A percentile compares a stretch with the other conserved stretches of the same genome.
Evolutionary conservation across 148 eudicot species (phyloP).

Genomic region (Rhododendron molle): DNA sequence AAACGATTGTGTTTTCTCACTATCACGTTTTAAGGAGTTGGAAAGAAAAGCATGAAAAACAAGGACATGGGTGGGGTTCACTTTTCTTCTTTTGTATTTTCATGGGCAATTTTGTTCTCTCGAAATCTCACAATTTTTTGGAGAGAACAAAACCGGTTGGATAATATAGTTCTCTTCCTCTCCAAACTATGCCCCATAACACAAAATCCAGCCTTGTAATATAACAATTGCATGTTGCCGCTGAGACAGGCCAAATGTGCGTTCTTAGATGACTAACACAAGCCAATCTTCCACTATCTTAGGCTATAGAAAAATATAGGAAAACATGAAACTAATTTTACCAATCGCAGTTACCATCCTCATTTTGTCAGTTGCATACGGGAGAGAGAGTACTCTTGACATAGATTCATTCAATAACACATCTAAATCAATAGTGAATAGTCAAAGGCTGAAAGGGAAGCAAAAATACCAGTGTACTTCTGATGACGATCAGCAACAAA

Average conservation of each 20-base stretch:
- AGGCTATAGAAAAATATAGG: neutral
- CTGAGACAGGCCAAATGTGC: neutral
- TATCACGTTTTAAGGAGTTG: neutral
- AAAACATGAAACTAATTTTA: neutral
- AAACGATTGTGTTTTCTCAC: neutral
- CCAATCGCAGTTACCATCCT: neutral
- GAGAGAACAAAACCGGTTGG: neutral
- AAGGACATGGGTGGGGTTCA: neutral
- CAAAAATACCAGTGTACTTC: constrained; percentile 11
- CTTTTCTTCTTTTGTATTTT: neutral
- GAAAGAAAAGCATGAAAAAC: neutral
- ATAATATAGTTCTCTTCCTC: neutral
- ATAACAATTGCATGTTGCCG: neutral
- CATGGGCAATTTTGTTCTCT: neutral
- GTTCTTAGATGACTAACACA: neutral
- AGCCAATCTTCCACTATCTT: neutral
- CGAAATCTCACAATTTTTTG: neutral
- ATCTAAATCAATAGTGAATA: constrained; percentile 3
- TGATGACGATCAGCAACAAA: constrained; percentile 55
- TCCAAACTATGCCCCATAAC: neutral
- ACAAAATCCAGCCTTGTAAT: neutral
- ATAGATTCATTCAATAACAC: neutral
- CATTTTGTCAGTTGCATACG: neutral
- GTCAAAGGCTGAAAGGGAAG: neutral
- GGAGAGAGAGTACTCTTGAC: neutral